phyloP scores from a whole-genome alignment of 164 flowering plant genomes.

The Vitis amurensis region DNA sequence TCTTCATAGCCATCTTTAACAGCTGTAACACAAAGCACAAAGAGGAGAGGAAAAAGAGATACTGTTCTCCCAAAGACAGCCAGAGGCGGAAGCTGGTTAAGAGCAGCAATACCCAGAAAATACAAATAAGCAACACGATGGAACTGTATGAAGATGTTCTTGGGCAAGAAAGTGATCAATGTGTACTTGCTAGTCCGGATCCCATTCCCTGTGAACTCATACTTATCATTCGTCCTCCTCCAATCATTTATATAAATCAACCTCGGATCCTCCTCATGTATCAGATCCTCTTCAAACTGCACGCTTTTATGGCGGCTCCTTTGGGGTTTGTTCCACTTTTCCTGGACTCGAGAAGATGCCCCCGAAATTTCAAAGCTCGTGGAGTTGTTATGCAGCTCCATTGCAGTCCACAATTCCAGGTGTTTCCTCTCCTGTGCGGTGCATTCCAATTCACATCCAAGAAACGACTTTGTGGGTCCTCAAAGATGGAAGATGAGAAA shows the following conservation, averaged over 20 bases:
- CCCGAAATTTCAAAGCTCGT: constrained; percentile 50
- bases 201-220: constrained; percentile 84
- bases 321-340: constrained; percentile 46
- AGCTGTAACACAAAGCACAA: constrained; percentile 88
- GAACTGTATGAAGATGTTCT: constrained; percentile 88
- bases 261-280: constrained; percentile 53
- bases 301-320: constrained; percentile 50
- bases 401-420: constrained; percentile 60
- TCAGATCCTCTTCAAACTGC: constrained; percentile 51
- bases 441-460: constrained; percentile 43
- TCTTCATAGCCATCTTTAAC: constrained; percentile 96
- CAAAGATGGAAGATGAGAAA: constrained; percentile 31
- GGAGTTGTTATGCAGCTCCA: constrained; percentile 49
- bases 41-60: constrained; percentile 86
- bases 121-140: constrained; percentile 90
- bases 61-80: constrained; percentile 96
- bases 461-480: constrained; percentile 21
- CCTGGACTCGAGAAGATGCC: constrained; percentile 37
- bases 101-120: constrained; percentile 85
- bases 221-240: constrained; percentile 73
- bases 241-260: constrained; percentile 77
- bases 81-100: constrained; percentile 95
- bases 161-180: constrained; percentile 76
- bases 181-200: constrained; percentile 90
- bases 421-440: constrained; percentile 38